These are phyloP conservation scores for Apophysomyces ossiformis DNA, from an alignment of 371 early-diverging fungal genomes.

Conservation along the genomic window DNA sequence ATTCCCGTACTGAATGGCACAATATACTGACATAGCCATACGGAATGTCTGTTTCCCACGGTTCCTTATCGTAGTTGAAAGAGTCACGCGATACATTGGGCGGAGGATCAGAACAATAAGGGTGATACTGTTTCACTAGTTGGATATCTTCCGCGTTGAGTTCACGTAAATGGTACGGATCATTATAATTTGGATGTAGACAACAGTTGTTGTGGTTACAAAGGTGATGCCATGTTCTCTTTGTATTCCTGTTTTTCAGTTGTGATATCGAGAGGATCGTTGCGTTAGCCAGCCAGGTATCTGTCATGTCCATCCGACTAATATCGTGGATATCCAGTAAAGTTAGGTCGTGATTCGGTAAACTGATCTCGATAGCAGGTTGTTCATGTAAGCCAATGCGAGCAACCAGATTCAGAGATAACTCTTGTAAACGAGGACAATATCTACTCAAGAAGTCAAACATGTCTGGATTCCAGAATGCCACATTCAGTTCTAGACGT, in stretches of 20 bases:
- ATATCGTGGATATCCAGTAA: not conserved
- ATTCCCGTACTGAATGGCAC: not conserved
- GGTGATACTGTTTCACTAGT: not conserved
- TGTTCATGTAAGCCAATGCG: not conserved
- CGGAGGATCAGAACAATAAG: not conserved
- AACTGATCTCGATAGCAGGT: conserved; percentile 2
- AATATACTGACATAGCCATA: not conserved
- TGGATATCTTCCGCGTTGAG: not conserved
- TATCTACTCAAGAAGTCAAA: not conserved
- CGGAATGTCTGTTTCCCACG: conserved; percentile 2
- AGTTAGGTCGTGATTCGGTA: not conserved
- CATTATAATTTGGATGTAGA: not conserved
- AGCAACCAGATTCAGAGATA: not conserved
- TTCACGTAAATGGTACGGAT: not conserved
- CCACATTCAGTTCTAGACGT: conserved; percentile 6
- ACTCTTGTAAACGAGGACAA: not conserved
- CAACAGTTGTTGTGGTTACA: conserved; percentile 6
- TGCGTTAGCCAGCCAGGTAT: conserved; percentile 1
- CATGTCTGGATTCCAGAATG: not conserved
- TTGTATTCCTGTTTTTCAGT: not conserved
- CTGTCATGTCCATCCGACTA: not conserved
- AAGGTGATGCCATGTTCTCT: not conserved
- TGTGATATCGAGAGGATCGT: not conserved
- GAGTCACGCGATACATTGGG: not conserved
- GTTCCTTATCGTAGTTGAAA: not conserved